Evolutionary conservation across 2,329 filamentous ascomycete species (phyloP), one percentile per base, ranked within the genome.

Genomic region (Ascochyta koolunga): DNA sequence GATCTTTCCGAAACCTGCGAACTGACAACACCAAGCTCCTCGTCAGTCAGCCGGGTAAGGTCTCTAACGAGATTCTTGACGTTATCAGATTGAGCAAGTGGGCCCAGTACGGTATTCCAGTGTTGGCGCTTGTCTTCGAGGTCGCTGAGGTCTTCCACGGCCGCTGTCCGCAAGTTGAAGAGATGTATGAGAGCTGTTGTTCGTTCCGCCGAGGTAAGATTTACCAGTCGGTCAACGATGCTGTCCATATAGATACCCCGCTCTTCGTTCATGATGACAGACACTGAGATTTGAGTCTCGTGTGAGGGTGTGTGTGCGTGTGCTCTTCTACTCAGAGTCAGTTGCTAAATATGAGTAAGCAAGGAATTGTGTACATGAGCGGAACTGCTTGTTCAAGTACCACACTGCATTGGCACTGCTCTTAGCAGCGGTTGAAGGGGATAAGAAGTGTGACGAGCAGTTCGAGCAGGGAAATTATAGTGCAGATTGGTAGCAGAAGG

Each of bases 101-200:
- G 44, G 9, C 19, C 39, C 5, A 54, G 45, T 27, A 45, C 45
- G 6, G 10, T 16, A 10, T 50, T 27, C 51, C 51, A 54, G 16
- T 50, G 40, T 4, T 31, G 22, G 10, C n/a, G 29, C 2, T 24
- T 21, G 24, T 50, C 29, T 24, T 15, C 21, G 4, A 22, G 16
- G 8, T 40, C 36, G 29, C 40, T 45, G 27, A 54, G 45, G 22
- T 54, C 51, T 31, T 54, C 45, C 10, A 54, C 41, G 5, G 51
- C 51, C 13, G 51, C 51, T 21, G 41, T 54, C 6, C 51, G 51
- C 15, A 54, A 22, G 13, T 41, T 50, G 36, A 45, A 54, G 18
- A 54, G 51, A 18, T 49, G 51, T n/a, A 45, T 50, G 11, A 54
- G 51, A 32, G 51, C 45, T 1, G 29, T 29, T 18, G 45, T 54